Base-by-base conservation (phyloP, 495 filamentous ascomycete genomes). In the Penicillium desertorum region DNA sequence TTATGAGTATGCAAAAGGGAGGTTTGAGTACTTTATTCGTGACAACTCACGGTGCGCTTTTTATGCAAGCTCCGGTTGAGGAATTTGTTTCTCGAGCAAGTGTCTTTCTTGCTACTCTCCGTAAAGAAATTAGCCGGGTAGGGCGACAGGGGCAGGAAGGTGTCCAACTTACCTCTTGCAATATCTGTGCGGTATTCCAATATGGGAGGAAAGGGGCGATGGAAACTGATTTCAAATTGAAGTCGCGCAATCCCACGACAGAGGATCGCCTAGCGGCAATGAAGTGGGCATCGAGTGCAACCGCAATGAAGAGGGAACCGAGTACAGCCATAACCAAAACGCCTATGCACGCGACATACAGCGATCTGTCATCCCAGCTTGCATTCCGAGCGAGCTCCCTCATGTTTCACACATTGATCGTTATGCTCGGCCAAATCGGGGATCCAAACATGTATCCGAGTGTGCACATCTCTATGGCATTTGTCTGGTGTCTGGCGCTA, bases 361-460 rank as follows among this genome's bases (percentile, higher is more conserved):
- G 60, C 5, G 37, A 64, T 17, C 50, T 56, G 27, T 58, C 59
- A 17, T 57, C 62, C 4, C 59, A 63, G 4, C 45, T 69, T 5
- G 49, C 71, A 9, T 67, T 67, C 11, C 65, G 63, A 42, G 78
- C 78, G 17, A 74, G 72, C 49, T 69, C 62, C 59, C 62, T 88
- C 3, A 57, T 70, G 1, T 80, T 81, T 23, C 66, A 69, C 19
- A 80, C 78, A 0, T 64, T 87, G 11, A 63, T 70, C 1, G 43
- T 90, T 11, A 77, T 85, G 25, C 76, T 91, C 16, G 76, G 79
- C 37, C 79, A 88, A 17, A 60, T 77, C 1, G 79, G 82, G 1
- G 88, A 92, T 54, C 71, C 72, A 0, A 87, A 88, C 56, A 74
- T 88, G 14, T 77, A 90, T 17, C 83, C 89, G 2, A 83, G 84